Base-by-base conservation (phyloP, 2,329 filamentous ascomycete genomes). In the Fusarium domesticum region DNA sequence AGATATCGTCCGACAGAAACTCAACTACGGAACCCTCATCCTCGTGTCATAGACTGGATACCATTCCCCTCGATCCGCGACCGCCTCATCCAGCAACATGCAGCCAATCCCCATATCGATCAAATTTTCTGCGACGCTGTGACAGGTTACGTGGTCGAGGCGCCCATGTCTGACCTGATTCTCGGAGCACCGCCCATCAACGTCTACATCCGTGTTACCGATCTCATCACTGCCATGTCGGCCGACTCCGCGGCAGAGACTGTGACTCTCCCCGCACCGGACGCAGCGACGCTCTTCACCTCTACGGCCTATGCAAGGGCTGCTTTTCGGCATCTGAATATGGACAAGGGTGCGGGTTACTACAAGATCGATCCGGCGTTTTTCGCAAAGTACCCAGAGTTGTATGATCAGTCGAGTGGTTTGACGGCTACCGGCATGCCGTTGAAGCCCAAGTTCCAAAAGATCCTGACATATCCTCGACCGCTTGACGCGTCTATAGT, bases 281-380 rank as follows among this genome's bases (percentile, higher is more conserved):
- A 63, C 5, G 50, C 55, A 1, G 39, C 45, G 0, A 52, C 51
- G 0, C 32, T 65, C 0, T 64, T 64, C 31, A 49, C 52, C 0
- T 59, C 54, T 0, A 56, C 58, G 0, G 36, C 45, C 0, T 58
- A 61, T 25, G 62, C 62, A 1, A 50, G 56, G 2, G 55, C 57
- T 0, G 62, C 59, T 0, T 64, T 64, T 23, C 50, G 48, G 2
- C 50, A 51, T 10, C 37, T 64, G 2, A 62, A 64, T n/a, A 64
- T 64, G 63, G 58, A 64, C 33, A 53, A 53, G 5, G 62, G 62
- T 11, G 62, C 61, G 1, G 55, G 54, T 5, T 60, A 60, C 15
- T 65, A 64, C 50, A 65, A 65, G 35, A 64, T 64, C 10, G 62
- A 64, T 39, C 62, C 62, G 6, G 59, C 53, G 2, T 65, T 64